A percentile compares a stretch with the other conserved stretches of the same genome.
Evolutionary conservation across 2,329 filamentous ascomycete genomes (phyloP).

Genomic region (Verticillium klebahnii): DNA sequence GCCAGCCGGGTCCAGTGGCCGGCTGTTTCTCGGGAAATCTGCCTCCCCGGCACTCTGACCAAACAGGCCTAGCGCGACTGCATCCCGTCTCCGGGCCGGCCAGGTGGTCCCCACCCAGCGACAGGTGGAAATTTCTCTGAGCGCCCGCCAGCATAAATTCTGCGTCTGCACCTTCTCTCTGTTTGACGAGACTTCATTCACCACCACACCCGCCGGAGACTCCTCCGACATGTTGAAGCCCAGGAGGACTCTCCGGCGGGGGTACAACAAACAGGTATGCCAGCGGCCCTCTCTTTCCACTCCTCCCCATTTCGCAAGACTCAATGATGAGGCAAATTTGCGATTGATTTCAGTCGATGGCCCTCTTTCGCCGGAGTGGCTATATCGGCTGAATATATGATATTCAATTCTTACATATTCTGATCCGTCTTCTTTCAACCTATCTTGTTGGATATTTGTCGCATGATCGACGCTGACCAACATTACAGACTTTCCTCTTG

Average conservation of each 20-base stretch:
- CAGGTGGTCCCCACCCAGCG: not conserved
- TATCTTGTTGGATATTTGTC: not conserved
- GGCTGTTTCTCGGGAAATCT: not conserved
- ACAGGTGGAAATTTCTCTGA: not conserved
- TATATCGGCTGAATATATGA: slow-evolving; percentile 74
- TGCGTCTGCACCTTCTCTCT: not conserved
- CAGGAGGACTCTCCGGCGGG: not conserved
- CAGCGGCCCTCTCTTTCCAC: slow-evolving; percentile 2
- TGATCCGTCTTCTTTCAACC: slow-evolving; percentile 48
- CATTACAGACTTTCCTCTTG: too few relatives aligned
- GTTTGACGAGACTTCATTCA: not conserved
- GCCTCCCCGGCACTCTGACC: not conserved
- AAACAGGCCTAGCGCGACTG: not conserved
- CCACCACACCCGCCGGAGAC: not conserved
- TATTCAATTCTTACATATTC: slow-evolving; percentile 99
- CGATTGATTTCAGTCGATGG: slow-evolving; percentile 89
- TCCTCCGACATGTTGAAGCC: not conserved
- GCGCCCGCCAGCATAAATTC: not conserved
- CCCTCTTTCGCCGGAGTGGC: slow-evolving; percentile 83
- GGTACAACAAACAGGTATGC: slow-evolving; percentile 16
- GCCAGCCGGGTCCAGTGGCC: not conserved
- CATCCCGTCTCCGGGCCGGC: not conserved
- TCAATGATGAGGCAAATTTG: slow-evolving; percentile 96
- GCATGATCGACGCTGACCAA: not conserved
- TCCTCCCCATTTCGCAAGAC: slow-evolving; percentile 13